phyloP scores from a whole-genome alignment of 2,329 filamentous ascomycete genomes.

The Phaeosphaeriaceae sp. region DNA sequence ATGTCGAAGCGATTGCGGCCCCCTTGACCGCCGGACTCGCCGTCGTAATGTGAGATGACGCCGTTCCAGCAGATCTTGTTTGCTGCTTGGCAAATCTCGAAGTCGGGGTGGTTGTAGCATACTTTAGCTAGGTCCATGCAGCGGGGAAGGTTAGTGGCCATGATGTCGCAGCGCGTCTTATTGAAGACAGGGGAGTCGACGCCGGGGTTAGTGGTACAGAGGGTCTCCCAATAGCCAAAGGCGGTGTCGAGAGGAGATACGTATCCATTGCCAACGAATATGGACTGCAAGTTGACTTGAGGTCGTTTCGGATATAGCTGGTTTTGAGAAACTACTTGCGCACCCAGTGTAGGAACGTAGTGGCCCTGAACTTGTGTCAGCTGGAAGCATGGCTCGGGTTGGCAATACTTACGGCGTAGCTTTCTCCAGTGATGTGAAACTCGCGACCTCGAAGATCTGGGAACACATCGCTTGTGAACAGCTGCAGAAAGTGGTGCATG shows the following conservation, averaged over 20 bases:
- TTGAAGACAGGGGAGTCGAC: conserved; percentile 54
- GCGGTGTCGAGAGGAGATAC: conserved; percentile 51
- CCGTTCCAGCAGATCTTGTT: conserved; percentile 47
- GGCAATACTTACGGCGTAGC: conserved; percentile 51
- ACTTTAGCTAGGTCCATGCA: conserved; percentile 52
- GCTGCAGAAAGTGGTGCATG: conserved; percentile 58
- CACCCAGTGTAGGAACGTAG: conserved; percentile 55
- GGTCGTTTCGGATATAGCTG: conserved; percentile 49
- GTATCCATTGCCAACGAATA: conserved; percentile 57
- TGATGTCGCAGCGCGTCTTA: conserved; percentile 55
- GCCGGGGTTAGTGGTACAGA: conserved; percentile 56
- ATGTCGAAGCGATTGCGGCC: conserved; percentile 56
- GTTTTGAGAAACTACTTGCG: conserved; percentile 56
- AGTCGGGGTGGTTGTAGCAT: conserved; percentile 52
- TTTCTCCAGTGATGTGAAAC: conserved; percentile 59
- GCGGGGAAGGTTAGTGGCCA: conserved; percentile 54
- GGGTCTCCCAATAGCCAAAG: conserved; percentile 57
- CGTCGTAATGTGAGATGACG: conserved; percentile 51
- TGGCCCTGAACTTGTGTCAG: conserved; percentile 48
- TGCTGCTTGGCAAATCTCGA: conserved; percentile 51
- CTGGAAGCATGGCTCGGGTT: neutral
- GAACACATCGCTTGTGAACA: conserved; percentile 57
- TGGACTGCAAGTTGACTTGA: conserved; percentile 53
- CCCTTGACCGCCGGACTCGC: conserved; percentile 45
- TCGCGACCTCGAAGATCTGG: conserved; percentile 48